Percentiles rank a stretch among this genome's conserved stretches.
These are phyloP conservation scores for Camellia granthamiana DNA, from an alignment of 148 eudicot genomes.

Conservation along the genomic window DNA sequence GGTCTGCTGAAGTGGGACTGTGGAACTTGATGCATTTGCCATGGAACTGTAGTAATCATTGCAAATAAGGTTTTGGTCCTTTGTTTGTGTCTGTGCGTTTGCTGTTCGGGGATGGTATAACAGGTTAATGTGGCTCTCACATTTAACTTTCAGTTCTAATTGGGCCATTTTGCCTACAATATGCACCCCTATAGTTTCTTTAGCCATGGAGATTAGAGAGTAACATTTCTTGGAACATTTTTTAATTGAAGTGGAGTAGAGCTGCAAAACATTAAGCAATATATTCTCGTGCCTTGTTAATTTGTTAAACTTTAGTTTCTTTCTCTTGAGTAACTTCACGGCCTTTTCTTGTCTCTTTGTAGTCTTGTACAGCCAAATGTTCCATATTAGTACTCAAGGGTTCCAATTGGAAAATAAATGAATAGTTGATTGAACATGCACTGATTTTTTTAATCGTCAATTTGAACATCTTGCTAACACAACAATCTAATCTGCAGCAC, in stretches of 20 bases:
- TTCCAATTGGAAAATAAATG: not conserved
- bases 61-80: not conserved
- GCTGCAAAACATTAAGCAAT: not conserved
- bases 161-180: not conserved
- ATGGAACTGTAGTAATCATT: not conserved
- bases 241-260: not conserved
- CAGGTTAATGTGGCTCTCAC: not conserved
- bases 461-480: slow-evolving; percentile 29
- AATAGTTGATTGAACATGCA: not conserved
- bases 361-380: not conserved
- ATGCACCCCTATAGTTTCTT: not conserved
- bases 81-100: not conserved
- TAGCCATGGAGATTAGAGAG: not conserved
- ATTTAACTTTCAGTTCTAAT: not conserved
- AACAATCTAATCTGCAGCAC: slow-evolving; percentile 41
- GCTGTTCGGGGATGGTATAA: not conserved
- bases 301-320: slow-evolving; percentile 5
- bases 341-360: slow-evolving; percentile 20
- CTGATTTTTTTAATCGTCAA: not conserved
- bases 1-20: not conserved
- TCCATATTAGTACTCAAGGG: not conserved
- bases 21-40: not conserved
- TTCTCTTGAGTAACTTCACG: not conserved
- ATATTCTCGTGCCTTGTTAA: not conserved
- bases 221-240: not conserved